Conservation (phyloP, 306 rosid genomes). For the Fagus sylvatica region DNA sequence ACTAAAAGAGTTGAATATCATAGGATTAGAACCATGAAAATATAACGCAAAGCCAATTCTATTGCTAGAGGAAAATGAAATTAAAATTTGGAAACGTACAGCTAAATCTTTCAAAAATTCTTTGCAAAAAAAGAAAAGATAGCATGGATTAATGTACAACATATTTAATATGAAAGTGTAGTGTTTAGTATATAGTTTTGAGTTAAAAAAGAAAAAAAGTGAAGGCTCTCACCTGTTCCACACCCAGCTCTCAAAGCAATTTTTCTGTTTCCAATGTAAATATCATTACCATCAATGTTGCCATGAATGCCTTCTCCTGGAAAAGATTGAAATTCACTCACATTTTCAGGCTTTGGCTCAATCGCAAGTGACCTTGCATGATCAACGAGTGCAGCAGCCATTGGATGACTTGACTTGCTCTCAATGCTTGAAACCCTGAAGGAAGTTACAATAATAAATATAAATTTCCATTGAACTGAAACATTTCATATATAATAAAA, state of each 20-base stretch:
- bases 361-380: slow-evolving; percentile 74
- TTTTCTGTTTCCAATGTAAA: slow-evolving; percentile 77
- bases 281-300: slow-evolving; percentile 57
- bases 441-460: slow-evolving; percentile 16
- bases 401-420: slow-evolving; percentile 97
- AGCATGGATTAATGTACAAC: no score
- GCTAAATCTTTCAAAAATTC: background rate
- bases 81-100: slow-evolving; percentile 3
- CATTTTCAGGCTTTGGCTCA: slow-evolving; percentile 75
- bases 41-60: background rate
- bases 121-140: no score
- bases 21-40: background rate
- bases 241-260: slow-evolving; percentile 65
- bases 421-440: slow-evolving; percentile 91
- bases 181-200: no score
- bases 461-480: slow-evolving; percentile 1
- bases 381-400: slow-evolving; percentile 79
- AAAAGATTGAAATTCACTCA: slow-evolving; percentile 66
- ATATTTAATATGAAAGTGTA: no score
- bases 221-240: slow-evolving; percentile 52
- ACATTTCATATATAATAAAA: background rate
- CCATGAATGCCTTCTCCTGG: slow-evolving; percentile 93
- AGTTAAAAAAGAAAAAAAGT: no score
- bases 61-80: background rate
- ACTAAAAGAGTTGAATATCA: slow-evolving; percentile 39